Percentiles rank a stretch among this genome's conserved stretches.
phyloP scores from a whole-genome alignment of 2,329 filamentous ascomycete genomes.

The Colletotrichum spinosum region DNA sequence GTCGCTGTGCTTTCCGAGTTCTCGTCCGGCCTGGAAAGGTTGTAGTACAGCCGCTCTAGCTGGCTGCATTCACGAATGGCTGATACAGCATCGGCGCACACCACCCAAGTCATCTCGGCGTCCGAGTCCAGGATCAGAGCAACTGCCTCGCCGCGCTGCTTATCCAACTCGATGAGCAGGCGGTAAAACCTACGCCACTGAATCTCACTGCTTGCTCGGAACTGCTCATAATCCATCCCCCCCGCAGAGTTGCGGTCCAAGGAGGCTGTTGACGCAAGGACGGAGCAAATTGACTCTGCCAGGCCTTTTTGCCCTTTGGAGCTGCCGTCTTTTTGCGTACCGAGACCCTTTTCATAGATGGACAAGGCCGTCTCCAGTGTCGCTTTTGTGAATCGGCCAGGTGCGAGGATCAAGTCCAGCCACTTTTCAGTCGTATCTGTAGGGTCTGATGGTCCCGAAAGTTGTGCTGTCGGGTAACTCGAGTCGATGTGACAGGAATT shows the following conservation, averaged over 20 bases:
- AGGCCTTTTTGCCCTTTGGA: slow-evolving; percentile 67
- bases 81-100: slow-evolving; percentile 84
- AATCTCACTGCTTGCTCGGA: slow-evolving; percentile 77
- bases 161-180: slow-evolving; percentile 86
- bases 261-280: slow-evolving; percentile 76
- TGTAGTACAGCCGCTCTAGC: slow-evolving; percentile 81
- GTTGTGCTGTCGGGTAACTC: slow-evolving; percentile 63
- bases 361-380: slow-evolving; percentile 86
- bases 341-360: slow-evolving; percentile 79
- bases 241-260: slow-evolving; percentile 71
- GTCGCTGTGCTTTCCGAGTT: slow-evolving; percentile 66
- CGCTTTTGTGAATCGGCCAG: slow-evolving; percentile 82
- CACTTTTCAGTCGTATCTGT: slow-evolving; percentile 84
- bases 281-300: slow-evolving; percentile 80
- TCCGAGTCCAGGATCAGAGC: slow-evolving; percentile 80
- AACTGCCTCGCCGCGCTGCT: slow-evolving; percentile 84
- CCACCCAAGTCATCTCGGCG: slow-evolving; percentile 81
- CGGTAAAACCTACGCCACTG: slow-evolving; percentile 95
- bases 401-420: slow-evolving; percentile 85
- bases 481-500: slow-evolving; percentile 73
- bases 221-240: slow-evolving; percentile 80
- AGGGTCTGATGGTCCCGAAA: slow-evolving; percentile 72
- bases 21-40: slow-evolving; percentile 65
- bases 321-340: slow-evolving; percentile 52
- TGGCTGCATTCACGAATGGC: slow-evolving; percentile 83